Conservation (phyloP, 1,284 basidiomycete genomes). For the Pseudozyma flocculosa region DNA sequence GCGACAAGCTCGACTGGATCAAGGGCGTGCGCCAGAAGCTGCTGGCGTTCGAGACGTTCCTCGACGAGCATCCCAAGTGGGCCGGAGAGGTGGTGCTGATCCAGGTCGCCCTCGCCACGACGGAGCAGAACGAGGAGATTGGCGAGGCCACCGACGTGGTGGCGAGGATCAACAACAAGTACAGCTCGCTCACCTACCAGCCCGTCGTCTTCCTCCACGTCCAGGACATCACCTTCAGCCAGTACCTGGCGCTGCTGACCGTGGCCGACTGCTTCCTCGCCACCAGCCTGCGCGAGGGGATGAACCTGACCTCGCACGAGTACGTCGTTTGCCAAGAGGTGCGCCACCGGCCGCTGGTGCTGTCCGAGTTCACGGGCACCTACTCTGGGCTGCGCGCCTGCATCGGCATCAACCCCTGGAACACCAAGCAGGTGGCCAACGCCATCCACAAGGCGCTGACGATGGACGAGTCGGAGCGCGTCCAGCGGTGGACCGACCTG, state of each 20-base stretch:
- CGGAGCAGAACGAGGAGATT: constrained; percentile 72
- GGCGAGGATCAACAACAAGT: constrained; percentile 77
- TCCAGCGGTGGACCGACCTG: constrained; percentile 77
- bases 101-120: constrained; percentile 81
- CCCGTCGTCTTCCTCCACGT: constrained; percentile 85
- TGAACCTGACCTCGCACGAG: constrained; percentile 80
- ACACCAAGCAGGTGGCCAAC: constrained; percentile 61
- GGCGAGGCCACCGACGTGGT: constrained; percentile 75
- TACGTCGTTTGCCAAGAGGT: constrained; percentile 69
- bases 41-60: constrained; percentile 77
- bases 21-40: constrained; percentile 82
- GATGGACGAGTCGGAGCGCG: constrained; percentile 73
- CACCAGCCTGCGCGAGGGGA: constrained; percentile 79
- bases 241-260: constrained; percentile 78
- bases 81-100: constrained; percentile 79
- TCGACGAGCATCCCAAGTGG: constrained; percentile 75
- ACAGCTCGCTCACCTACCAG: constrained; percentile 79
- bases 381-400: constrained; percentile 83
- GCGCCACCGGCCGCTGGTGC: constrained; percentile 69
- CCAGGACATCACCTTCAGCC: constrained; percentile 79
- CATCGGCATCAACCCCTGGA: constrained; percentile 73
- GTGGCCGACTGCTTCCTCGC: constrained; percentile 85
- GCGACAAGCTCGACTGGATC: constrained; percentile 83
- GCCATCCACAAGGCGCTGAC: constrained; percentile 75
- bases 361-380: constrained; percentile 76